A percentile compares a stretch with the other conserved stretches of the same genome.
phyloP scores from a whole-genome alignment of 306 rosid genomes.

The Herpetospermum pedunculosum region DNA sequence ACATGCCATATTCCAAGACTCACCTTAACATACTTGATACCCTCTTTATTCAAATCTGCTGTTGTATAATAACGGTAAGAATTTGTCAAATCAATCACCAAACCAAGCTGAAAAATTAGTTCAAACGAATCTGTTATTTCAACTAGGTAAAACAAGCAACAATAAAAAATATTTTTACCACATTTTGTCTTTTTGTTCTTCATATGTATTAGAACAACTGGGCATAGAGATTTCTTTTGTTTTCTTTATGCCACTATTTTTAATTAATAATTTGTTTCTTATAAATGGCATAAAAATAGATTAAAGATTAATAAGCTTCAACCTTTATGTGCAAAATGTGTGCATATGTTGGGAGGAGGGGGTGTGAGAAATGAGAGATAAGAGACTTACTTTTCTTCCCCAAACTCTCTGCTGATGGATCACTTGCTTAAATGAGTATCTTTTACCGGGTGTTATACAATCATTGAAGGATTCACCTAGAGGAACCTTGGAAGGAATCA shows the following conservation, averaged over 20 bases:
- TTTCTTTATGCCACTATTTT: neutral
- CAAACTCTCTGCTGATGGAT: conserved; percentile 86
- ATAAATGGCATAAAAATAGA: neutral
- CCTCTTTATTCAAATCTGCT: conserved; percentile 79
- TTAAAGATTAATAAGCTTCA: neutral
- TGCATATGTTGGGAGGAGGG: neutral
- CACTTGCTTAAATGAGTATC: conserved; percentile 99
- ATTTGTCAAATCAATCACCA: conserved; percentile 94
- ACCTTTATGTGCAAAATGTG: neutral
- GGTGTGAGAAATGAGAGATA: neutral
- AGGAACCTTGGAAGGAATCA: conserved; percentile 99
- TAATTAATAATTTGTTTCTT: neutral
- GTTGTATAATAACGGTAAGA: conserved; percentile 82
- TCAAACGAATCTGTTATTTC: neutral
- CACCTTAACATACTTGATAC: conserved; percentile 94
- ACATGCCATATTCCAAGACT: conserved; percentile 13
- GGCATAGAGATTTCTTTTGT: neutral
- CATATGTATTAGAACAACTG: neutral
- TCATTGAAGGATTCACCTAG: conserved; percentile 79
- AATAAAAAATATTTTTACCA: neutral
- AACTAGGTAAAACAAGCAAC: neutral
- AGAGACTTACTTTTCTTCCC: conserved; percentile 67
- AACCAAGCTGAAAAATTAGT: conserved; percentile 69
- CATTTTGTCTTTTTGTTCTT: neutral
- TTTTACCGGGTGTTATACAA: conserved; percentile 73